Evolutionary conservation across 495 filamentous ascomycete genomes (phyloP).

Genomic region (Daldinia concentrica): DNA sequence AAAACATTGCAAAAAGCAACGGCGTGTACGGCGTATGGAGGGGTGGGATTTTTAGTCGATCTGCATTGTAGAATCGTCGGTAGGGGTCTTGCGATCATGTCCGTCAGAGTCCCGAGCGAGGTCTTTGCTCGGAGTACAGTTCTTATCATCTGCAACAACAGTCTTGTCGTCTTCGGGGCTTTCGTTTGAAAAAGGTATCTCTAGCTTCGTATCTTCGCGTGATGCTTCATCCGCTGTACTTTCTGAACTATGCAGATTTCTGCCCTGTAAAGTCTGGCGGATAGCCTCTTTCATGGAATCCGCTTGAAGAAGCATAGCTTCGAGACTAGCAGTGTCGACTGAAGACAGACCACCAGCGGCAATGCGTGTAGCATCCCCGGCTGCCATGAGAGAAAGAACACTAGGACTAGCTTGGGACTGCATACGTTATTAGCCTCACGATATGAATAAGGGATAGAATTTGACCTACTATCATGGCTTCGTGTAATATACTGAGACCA

Average conservation of each 20-base stretch:
- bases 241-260: slow-evolving; percentile 10
- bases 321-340: slow-evolving; percentile 37
- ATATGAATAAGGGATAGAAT: neutral
- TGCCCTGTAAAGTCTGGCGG: slow-evolving; percentile 25
- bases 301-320: slow-evolving; percentile 43
- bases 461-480: slow-evolving; percentile 56
- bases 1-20: neutral
- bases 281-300: slow-evolving; percentile 32
- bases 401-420: slow-evolving; percentile 50
- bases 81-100: slow-evolving; percentile 10
- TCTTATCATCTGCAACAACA: slow-evolving; percentile 29
- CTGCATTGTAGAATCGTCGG: slow-evolving; percentile 42
- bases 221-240: neutral
- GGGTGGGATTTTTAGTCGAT: slow-evolving; percentile 32
- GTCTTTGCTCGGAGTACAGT: slow-evolving; percentile 6
- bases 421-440: slow-evolving; percentile 32
- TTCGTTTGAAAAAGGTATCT: slow-evolving; percentile 15
- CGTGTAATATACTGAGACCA: slow-evolving; percentile 49
- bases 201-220: slow-evolving; percentile 2
- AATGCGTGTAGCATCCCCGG: slow-evolving; percentile 46
- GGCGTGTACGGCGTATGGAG: neutral
- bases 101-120: slow-evolving; percentile 4
- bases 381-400: slow-evolving; percentile 50
- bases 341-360: slow-evolving; percentile 34
- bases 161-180: slow-evolving; percentile 32